Evolutionary conservation across 2,329 filamentous ascomycete species (phyloP), one percentile per base, ranked within the genome.

Genomic region (Colletotrichum phormii): DNA sequence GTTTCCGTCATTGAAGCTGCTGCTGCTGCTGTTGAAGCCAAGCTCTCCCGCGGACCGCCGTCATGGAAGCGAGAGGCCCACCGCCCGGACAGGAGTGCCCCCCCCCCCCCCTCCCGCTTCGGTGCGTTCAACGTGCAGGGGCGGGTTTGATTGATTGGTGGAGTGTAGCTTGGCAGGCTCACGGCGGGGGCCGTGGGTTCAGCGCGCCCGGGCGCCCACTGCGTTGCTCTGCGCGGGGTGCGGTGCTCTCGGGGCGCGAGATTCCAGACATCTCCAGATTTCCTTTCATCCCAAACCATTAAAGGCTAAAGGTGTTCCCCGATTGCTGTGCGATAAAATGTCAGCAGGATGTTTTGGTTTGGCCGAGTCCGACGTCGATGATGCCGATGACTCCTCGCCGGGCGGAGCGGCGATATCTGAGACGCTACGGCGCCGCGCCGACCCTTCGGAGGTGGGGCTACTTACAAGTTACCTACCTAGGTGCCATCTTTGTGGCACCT

Each of bases 191-290:
- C 66, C 66, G 70, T 55, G 46, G 64, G 57, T 18, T 24, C n/a
- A n/a, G 31, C 3, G 18, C 13, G 24, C 57, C n/a, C 55, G 31
- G 12, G 5, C 35, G 35, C 37, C 22, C n/a, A 4, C 31, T 51
- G 13, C 11, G 18, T n/a, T n/a, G n/a, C 24, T 54, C 31, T 26
- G 46, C 26, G 8, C 66, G 66, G 66, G 57, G 33, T 12, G n/a
- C 71, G 71, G 66, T 60, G 54, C 26, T 33, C 55, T 70, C 71
- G 71, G 71, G 66, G n/a, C 49, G 54, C 70, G 70, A 57, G 31
- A 18, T 4, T 51, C 37, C 13, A 42, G 37, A 42, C 13, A 7
- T 42, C 13, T 42, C 37, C 37, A 42, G 5, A 42, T 15, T 42
- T 42, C 37, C 37, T 15, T 42, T 42, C 37, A 42, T 42, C 37